phyloP scores from a whole-genome alignment of 83 land plant genomes.

The Larix sibirica region DNA sequence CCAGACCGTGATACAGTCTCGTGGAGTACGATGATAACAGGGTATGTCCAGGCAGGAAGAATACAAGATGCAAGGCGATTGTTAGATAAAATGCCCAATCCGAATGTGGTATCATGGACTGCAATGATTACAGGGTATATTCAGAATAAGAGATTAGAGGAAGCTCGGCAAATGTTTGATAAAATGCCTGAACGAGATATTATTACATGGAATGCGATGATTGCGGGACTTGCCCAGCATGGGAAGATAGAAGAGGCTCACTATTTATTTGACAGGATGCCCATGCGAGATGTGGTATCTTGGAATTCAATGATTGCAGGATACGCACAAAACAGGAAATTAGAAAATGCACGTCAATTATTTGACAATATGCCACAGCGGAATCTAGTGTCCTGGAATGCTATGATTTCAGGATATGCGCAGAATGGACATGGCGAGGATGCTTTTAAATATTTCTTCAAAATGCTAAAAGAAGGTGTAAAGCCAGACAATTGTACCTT shows the following conservation, averaged over 20 bases:
- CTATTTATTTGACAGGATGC: background rate
- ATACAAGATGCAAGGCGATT: conserved; percentile 16
- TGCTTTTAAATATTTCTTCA: conserved; percentile 32
- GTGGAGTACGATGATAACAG: conserved; percentile 37
- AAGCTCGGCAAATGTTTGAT: no score
- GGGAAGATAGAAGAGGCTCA: background rate
- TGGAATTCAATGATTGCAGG: conserved; percentile 29
- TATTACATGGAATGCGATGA: background rate
- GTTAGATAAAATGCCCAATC: conserved; percentile 22
- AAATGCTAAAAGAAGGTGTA: conserved; percentile 31
- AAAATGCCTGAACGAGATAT: background rate
- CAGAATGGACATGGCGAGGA: conserved; percentile 23
- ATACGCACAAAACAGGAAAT: conserved; percentile 25
- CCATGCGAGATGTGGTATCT: conserved; percentile 11
- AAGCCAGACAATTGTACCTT: conserved; percentile 34
- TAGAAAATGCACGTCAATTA: conserved; percentile 17
- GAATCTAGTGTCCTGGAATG: conserved; percentile 43
- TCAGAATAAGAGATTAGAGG: no score
- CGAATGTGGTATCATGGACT: background rate
- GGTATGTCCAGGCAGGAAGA: conserved; percentile 14
- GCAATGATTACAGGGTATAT: no score
- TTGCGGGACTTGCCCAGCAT: background rate
- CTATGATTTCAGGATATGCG: conserved; percentile 38
- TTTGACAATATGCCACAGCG: conserved; percentile 39
- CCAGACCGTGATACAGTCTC: conserved; percentile 27